Base-by-base conservation (phyloP, 768 basidiomycete species). In the Leccinum rimulosum region DNA sequence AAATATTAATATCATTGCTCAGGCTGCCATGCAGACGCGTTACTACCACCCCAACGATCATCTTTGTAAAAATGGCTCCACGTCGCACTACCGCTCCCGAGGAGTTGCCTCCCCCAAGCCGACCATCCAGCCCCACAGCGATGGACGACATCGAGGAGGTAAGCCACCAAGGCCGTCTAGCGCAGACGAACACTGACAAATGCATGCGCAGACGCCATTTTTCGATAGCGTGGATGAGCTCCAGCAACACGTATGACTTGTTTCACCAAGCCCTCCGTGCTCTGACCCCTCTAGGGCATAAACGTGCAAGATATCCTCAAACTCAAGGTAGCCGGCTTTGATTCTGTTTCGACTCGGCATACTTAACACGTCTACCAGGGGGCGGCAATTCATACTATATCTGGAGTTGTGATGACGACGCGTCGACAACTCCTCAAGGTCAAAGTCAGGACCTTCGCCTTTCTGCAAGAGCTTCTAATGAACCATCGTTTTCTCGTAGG, bases 281-380 rank as follows among this genome's bases (percentile, higher is more conserved):
- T 49, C 35, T 55, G 28, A 66, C 33, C 22, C 31, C 19, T 17
- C 43, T 64, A 96, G 94, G 94, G 95, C 14, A 95, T 96, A 73
- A 96, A 95, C 64, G 87, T 94, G 28, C 93, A 96, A 78, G 95
- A 98, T 70, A 97, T 98, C 57, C 72, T 89, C 53, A 98, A 98
- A 75, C 84, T 98, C 61, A 97, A 97, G 76, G 91, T 87, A 50
- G 55, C 62, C 12, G 63, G 15, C 50, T 62, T 27, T 45, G 54
- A 57, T 61, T 52, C 17, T 43, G n/a, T 43, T 52, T 38, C 27
- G 27, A 5, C 22, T n/a, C 6, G 10, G 36, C 22, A 11, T 19
- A 19, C 52, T 56, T 50, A 17, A 55, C 33, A 27, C 14, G 22
- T 59, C 6, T 22, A 17, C 43, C 43, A 93, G 91, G 74, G 85